Conservation (phyloP, 208 protist species). For the Trypanosoma scelopori region DNA sequence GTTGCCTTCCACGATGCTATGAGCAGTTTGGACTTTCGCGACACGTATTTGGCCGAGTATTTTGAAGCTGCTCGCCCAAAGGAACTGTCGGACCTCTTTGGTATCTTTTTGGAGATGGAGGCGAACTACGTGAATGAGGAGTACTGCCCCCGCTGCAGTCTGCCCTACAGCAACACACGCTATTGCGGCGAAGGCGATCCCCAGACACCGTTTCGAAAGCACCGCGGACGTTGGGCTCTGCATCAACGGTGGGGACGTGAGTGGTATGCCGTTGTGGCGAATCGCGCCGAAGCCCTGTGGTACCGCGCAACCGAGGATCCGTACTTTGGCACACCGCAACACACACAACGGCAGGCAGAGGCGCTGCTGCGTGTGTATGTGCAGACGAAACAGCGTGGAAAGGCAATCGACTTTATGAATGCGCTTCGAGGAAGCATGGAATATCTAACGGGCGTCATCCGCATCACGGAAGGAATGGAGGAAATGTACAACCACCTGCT, state of each 20-base stretch:
- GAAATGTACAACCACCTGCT: conserved; percentile 58
- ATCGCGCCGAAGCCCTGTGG: conserved; percentile 89
- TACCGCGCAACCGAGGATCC: conserved; percentile 86
- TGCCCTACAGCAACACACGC: conserved; percentile 76
- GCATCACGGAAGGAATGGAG: conserved; percentile 68
- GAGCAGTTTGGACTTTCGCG: conserved; percentile 84
- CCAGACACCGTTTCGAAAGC: conserved; percentile 78
- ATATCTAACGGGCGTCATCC: conserved; percentile 57
- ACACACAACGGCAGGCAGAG: conserved; percentile 87
- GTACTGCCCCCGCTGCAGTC: conserved; percentile 86
- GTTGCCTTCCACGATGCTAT: conserved; percentile 87
- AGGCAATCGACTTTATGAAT: conserved; percentile 83
- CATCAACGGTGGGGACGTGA: conserved; percentile 85
- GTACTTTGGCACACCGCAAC: conserved; percentile 69
- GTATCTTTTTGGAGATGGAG: conserved; percentile 92
- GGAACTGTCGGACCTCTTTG: conserved; percentile 79
- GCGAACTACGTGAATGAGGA: conserved; percentile 80
- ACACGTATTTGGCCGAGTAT: conserved; percentile 68
- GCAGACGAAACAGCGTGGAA: conserved; percentile 73
- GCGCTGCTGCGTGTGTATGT: conserved; percentile 75
- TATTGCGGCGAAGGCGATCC: conserved; percentile 86
- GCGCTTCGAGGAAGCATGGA: conserved; percentile 72
- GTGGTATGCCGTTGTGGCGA: conserved; percentile 85
- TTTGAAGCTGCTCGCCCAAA: conserved; percentile 58
- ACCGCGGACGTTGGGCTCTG: conserved; percentile 83